phyloP scores from a whole-genome alignment of 768 basidiomycete species.

The Auricularia heimuer region DNA sequence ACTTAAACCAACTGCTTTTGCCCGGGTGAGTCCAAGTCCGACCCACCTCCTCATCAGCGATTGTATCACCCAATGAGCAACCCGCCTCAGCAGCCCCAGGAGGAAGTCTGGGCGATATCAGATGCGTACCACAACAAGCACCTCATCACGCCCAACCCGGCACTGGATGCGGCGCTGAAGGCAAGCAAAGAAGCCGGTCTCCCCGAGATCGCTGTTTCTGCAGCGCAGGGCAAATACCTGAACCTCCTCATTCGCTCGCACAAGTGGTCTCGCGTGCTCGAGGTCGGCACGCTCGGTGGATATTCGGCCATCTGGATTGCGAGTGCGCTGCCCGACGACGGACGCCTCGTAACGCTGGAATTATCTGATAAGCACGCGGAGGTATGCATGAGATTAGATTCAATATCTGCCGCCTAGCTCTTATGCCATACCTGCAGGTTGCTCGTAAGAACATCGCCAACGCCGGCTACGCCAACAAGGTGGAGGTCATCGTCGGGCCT shows the following conservation, averaged over 20 bases:
- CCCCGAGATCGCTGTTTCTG: constrained; percentile 25
- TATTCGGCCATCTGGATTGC: constrained; percentile 26
- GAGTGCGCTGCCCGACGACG: constrained; percentile 20
- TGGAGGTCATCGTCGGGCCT: constrained; percentile 41
- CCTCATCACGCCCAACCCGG: constrained; percentile 35
- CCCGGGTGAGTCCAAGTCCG: no score
- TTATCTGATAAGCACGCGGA: constrained; percentile 21
- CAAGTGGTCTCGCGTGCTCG: constrained; percentile 5
- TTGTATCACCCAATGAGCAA: neutral
- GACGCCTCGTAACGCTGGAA: constrained; percentile 24
- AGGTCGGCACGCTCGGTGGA: constrained; percentile 6
- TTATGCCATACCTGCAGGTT: constrained; percentile 27
- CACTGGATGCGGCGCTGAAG: constrained; percentile 30
- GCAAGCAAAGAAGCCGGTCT: constrained; percentile 35
- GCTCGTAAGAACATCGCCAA: constrained; percentile 46
- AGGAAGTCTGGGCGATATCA: constrained; percentile 39
- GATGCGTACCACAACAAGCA: constrained; percentile 50
- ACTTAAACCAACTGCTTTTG: neutral
- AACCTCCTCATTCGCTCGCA: neutral
- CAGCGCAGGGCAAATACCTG: constrained; percentile 5
- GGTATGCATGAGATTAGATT: constrained; percentile 4
- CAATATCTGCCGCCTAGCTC: neutral
- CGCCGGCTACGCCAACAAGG: constrained; percentile 41
- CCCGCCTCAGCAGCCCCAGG: neutral
- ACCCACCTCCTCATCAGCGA: no score